Base-by-base conservation (phyloP, 305 asterid species). In the Plantago coronopus region DNA sequence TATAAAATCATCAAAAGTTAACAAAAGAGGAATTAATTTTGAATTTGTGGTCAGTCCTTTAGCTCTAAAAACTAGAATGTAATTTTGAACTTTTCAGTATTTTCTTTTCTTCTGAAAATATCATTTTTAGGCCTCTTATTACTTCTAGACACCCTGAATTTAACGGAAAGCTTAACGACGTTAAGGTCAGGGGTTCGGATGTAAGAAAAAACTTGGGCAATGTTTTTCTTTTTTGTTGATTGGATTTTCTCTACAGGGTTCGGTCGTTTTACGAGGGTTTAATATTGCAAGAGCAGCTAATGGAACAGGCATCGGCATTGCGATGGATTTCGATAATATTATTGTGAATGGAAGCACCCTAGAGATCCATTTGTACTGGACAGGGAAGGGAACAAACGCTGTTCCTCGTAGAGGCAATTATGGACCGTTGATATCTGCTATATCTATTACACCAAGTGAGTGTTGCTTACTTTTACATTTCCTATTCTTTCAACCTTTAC, bases 361-460 rank as follows among this genome's bases (percentile, higher is more conserved):
- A 57, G 96, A 89, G 71, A 85, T 93, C 66, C 98, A 93, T 77
- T 83, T 93, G 78, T 93, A 81, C 79, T 93, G 97, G 98, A 78
- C 78, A 1, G 98, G 98, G 27, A 87, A 87, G 77, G 98, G 98
- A 44, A 89, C 97, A n/a, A 83, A 82, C 0, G 91, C 94, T 17
- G 76, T 93, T 74, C 98, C 98, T 23, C 68, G 64, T 13, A 76
- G 89, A 77, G 95, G 97, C 65, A 84, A 79, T 66, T 89, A 93
- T 56, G 98, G 98, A 69, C 98, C 98, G 16, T 76, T 93, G 70
- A 78, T 93, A 76, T 93, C 98, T 21, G 98, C 96, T 17, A 89
- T 93, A 38, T 64, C 94, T 2, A 77, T 93, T 54, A 93, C 97
- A 54, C 88, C 97, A 68, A 93, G 97, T 87, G 62, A 69, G 91